Conservation (phyloP, 768 basidiomycete species). For the Suillus sp. region DNA sequence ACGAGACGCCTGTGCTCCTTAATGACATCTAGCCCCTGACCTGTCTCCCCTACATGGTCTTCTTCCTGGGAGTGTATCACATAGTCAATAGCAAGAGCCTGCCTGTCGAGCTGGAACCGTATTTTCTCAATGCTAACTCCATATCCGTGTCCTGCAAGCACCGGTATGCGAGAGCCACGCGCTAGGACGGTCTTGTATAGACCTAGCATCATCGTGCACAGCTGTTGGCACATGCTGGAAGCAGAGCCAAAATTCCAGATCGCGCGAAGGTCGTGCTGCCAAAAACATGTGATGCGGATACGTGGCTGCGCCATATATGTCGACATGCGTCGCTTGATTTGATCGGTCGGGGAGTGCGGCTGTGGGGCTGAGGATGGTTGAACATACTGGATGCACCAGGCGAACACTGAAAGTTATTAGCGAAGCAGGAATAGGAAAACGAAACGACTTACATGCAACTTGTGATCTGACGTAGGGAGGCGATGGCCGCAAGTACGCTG, state of each 20-base stretch:
- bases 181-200: conserved; percentile 80
- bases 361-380: conserved; percentile 40
- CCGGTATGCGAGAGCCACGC: conserved; percentile 74
- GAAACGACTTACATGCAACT: conserved; percentile 58
- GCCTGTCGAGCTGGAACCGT: conserved; percentile 79
- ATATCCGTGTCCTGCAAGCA: conserved; percentile 75
- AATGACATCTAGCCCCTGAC: conserved; percentile 63
- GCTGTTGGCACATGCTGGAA: conserved; percentile 69
- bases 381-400: conserved; percentile 89
- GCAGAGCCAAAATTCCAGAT: conserved; percentile 79
- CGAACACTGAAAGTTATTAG: conserved; percentile 58
- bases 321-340: conserved; percentile 32
- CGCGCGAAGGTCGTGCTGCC: conserved; percentile 91
- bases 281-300: conserved; percentile 86
- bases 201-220: conserved; percentile 83
- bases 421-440: conserved; percentile 11
- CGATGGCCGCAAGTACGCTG: conserved; percentile 86
- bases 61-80: conserved; percentile 78
- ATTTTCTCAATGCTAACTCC: conserved; percentile 80
- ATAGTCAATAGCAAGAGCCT: conserved; percentile 83
- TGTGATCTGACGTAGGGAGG: conserved; percentile 92
- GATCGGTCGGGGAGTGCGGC: conserved; percentile 39
- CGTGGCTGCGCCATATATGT: conserved; percentile 34
- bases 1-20: conserved; percentile 72
- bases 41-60: conserved; percentile 38